Base-by-base conservation (phyloP, 78 protist genomes). In the Dictyostelium intermedium region DNA sequence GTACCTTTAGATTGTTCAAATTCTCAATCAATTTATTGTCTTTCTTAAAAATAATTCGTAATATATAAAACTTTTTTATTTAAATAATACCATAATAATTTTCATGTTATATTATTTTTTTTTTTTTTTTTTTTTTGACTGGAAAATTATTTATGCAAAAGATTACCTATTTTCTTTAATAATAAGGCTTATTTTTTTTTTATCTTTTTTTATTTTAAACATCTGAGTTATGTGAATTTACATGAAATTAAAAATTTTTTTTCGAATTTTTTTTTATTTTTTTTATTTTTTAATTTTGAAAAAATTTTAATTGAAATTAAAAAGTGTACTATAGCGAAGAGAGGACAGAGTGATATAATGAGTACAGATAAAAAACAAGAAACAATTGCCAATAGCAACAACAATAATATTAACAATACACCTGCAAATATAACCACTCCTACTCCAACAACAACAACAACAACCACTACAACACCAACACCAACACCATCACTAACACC, bases 361-460 rank as follows among this genome's bases (percentile, higher is more conserved):
- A 66, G 74, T 66, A 27, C 74, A 66, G 74, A 79, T 27, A 56
- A 79, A 45, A 79, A 79, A 79, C 84, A 79, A 47, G 39, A 79
- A 41, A 23, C 32, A 27, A 82, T 20, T 41, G 25, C 43, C 37
- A 39, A 83, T 83, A 66, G 61, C 37, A 56, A 20, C 34, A 60
- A 20, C 60, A 56, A 56, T 56, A 53, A 53, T 53, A 37, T 30
- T 50, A 60, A 23, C 60, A 39, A 39, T 39, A 39, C 61, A 50
- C 20, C 66, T 56, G 4, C 66, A 20, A 56, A 56, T 56, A 56
- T 56, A 20, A 56, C 66, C 3, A 56, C 66, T 56, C 66, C 66
- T 5, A 56, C 66, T 56, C 27, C 66, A 56, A 56, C 53, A 45
- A 45, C 53, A 45, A 10, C 53, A 45, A 2, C 16, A 50, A 9